Percentiles rank a stretch among this genome's conserved stretches.
Conservation (phyloP, 768 basidiomycete species). For the Russula abietina region DNA sequence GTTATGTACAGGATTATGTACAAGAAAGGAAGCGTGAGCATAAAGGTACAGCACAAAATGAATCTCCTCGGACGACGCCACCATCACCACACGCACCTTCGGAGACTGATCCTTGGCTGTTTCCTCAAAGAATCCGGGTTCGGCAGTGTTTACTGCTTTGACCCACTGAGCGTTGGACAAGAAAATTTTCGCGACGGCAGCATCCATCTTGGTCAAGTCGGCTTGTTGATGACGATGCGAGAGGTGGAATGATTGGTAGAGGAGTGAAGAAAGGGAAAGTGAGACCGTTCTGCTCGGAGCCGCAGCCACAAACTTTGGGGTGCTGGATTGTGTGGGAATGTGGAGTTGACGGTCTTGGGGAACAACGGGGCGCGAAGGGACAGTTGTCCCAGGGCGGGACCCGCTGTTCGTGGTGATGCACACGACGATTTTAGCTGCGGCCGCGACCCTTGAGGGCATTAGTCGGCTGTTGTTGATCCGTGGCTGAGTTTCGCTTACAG, state of each 20-base stretch:
- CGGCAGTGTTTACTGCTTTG: slow-evolving; percentile 43
- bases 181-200: slow-evolving; percentile 34
- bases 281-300: neutral
- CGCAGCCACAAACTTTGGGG: neutral
- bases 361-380: neutral
- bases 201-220: slow-evolving; percentile 17
- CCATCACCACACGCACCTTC: slow-evolving; percentile 39
- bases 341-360: neutral
- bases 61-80: neutral
- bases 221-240: neutral
- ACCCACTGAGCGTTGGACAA: slow-evolving; percentile 67
- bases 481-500: too few relatives aligned
- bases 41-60: neutral
- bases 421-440: neutral
- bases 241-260: neutral
- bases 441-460: slow-evolving; percentile 10
- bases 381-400: neutral
- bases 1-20: too few relatives aligned
- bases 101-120: slow-evolving; percentile 61
- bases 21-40: neutral
- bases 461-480: neutral
- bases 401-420: neutral
- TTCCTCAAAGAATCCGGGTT: slow-evolving; percentile 59
- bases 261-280: neutral
- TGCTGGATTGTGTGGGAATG: neutral